Evolutionary conservation across 306 rosid species (phyloP), one percentile per base, ranked within the genome.

Genomic region (Malus domestica): DNA sequence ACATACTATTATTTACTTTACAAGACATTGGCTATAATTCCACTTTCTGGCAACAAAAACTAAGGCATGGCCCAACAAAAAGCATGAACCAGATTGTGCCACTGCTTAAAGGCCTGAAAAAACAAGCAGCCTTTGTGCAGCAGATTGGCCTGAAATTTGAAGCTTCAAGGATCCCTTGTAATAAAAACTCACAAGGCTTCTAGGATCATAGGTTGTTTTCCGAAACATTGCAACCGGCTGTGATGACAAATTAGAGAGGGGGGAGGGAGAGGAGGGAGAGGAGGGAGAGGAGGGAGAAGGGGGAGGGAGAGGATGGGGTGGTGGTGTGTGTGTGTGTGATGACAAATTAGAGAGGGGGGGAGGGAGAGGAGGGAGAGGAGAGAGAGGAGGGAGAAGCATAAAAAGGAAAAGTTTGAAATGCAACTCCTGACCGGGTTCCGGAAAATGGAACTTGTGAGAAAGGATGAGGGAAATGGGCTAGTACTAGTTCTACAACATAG

Each of bases 151-250:
- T 44, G 74, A 14, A 67, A 73, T 76, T 45, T 74, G 63, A 51
- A 46, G 62, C 10, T 44, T 68, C 79, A 72, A 68, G 29, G 79
- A 80, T 76, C 40, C 69, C 76, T 25, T 60, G 77, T 23, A 60
- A 23, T 3, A 60, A 73, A 73, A 60, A 62, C 11, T 52, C 64
- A 60, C 64, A 40, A 76, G 32, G 83, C 72, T 65, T 23, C 59
- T 30, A 58, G 40, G 76, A 70, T 89, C 89, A 80, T 79, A 76
- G 90, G 76, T 58, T 73, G 40, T 67, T 19, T 77, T 68, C 74
- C 70, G 71, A 85, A 88, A 8, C 87, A 80, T 75, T 59, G 80
- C 85, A 89, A 79, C 89, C 86, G 30, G 80, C 70, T 81, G 60
- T 79, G 73, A 73, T 60, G 67, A 72, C 44, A 68, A 38, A 25